A percentile compares a stretch with the other conserved stretches of the same genome.
These are phyloP conservation scores for Arthrobotrys megalospora DNA, from an alignment of 2,329 filamentous ascomycete species.

Conservation along the genomic window DNA sequence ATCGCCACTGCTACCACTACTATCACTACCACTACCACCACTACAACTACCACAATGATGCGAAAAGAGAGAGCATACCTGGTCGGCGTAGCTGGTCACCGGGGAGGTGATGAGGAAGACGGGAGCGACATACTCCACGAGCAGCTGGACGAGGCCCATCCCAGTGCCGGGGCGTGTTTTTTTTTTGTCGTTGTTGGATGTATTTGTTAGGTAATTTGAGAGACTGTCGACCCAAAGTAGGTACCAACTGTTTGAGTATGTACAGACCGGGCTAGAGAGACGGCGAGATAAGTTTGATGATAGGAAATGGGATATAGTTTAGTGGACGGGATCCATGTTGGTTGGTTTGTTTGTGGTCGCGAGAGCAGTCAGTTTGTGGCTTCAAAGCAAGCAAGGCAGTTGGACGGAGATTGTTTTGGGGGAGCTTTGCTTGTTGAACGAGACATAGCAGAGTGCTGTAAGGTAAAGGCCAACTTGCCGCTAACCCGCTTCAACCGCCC, in stretches of 20 bases:
- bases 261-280: neutral
- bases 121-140: slow-evolving; percentile 63
- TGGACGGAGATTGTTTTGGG: slow-evolving; percentile 1
- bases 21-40: neutral
- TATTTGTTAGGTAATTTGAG: slow-evolving; percentile 14
- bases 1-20: too few species aligned
- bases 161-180: neutral
- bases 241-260: neutral
- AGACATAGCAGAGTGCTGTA: neutral
- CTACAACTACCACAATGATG: slow-evolving; percentile 4
- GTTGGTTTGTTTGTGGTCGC: neutral
- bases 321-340: neutral
- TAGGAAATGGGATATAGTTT: neutral
- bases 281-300: neutral
- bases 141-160: slow-evolving; percentile 61
- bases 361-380: neutral
- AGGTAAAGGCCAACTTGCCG: slow-evolving; percentile 25
- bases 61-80: slow-evolving; percentile 52
- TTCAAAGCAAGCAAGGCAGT: neutral
- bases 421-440: too few species aligned
- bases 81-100: slow-evolving; percentile 65
- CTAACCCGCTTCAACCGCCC: too few species aligned
- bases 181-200: too few species aligned
- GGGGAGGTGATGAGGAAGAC: slow-evolving; percentile 64
- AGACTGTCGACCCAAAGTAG: too few species aligned